Conservation (phyloP, 306 rosid species). For the Gynostemma pentaphyllum region DNA sequence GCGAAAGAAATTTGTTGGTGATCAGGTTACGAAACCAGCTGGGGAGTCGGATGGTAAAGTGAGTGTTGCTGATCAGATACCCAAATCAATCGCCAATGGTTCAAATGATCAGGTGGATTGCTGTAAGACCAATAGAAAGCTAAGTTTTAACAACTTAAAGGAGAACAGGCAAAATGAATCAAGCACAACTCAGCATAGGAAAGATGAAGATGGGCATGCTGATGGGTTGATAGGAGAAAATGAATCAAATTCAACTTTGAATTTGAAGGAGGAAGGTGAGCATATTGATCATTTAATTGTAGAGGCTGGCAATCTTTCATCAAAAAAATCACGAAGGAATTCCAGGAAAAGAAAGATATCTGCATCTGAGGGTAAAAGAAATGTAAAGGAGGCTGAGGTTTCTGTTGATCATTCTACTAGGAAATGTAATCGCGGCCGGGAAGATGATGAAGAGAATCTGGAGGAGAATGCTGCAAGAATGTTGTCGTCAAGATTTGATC, state of each 20-base stretch:
- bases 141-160: constrained; percentile 25
- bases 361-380: constrained; percentile 23
- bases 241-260: constrained; percentile 14
- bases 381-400: constrained; percentile 35
- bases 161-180: constrained; percentile 33
- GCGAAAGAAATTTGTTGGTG: constrained; percentile 44
- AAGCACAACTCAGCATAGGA: constrained; percentile 26
- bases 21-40: constrained; percentile 22
- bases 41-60: constrained; percentile 27
- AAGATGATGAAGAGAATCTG: constrained; percentile 85
- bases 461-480: constrained; percentile 97
- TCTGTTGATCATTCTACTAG: constrained; percentile 28
- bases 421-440: constrained; percentile 32
- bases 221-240: neutral
- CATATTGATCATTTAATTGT: constrained; percentile 25
- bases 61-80: constrained; percentile 28
- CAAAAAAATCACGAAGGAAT: constrained; percentile 37
- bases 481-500: constrained; percentile 98
- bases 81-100: constrained; percentile 35
- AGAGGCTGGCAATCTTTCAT: constrained; percentile 30
- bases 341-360: constrained; percentile 31
- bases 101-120: constrained; percentile 22
- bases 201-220: constrained; percentile 31
- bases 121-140: constrained; percentile 20
- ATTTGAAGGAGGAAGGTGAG: constrained; percentile 13